Conservation (phyloP, 345 rosid species). For the Noccaea caerulescens region DNA sequence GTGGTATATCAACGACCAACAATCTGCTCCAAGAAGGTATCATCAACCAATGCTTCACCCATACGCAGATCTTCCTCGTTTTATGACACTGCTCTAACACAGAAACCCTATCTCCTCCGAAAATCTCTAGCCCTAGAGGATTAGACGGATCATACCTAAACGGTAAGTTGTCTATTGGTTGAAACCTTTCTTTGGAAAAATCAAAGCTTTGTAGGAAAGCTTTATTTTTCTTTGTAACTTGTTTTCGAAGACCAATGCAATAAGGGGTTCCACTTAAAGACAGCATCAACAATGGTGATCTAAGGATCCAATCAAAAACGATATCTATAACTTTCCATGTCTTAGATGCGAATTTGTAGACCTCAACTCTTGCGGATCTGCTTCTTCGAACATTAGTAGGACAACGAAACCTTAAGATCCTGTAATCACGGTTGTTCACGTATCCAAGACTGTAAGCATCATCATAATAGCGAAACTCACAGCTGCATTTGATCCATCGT, state of each 20-base stretch:
- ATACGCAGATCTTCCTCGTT: constrained; percentile 18
- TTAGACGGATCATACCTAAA: too few species aligned
- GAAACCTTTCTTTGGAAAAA: neutral
- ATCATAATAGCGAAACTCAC: too few species aligned
- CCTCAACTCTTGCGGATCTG: too few species aligned
- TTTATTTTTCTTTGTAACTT: neutral
- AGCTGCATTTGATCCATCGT: neutral
- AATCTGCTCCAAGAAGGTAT: too few species aligned
- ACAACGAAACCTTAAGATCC: too few species aligned
- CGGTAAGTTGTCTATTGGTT: neutral
- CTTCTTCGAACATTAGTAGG: too few species aligned
- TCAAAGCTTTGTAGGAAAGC: neutral
- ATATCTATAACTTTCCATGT: constrained; percentile 3
- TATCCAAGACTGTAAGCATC: too few species aligned
- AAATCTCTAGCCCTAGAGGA: too few species aligned
- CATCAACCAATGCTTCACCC: neutral
- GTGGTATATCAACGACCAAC: too few species aligned
- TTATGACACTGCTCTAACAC: constrained; percentile 6
- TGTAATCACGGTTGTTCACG: too few species aligned
- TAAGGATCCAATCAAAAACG: constrained; percentile 1
- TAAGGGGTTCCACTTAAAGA: neutral
- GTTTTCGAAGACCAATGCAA: neutral
- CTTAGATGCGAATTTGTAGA: neutral
- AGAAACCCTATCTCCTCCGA: neutral
- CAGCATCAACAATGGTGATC: neutral